Base-by-base conservation (phyloP, 208 protist species). In the Naegleria fowleri region DNA sequence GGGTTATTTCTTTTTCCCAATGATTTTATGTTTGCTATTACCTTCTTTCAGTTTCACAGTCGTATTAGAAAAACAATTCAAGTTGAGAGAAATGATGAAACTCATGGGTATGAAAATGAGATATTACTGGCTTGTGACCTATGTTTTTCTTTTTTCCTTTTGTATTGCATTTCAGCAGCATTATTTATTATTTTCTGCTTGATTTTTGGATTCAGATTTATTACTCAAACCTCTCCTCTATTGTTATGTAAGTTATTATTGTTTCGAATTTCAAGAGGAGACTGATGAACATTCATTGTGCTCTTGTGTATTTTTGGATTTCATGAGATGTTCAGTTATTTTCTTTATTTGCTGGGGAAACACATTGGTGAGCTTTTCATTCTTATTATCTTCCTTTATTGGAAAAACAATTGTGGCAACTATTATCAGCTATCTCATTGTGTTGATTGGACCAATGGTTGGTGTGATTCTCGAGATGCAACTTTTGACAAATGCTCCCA, bases 21-120 rank as follows among this genome's bases (percentile, higher is more conserved):
- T 89, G 13, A 40, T 89, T 40, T 67, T 89, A 5, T 67, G 39
- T 33, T n/a, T 89, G 16, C 19, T 40, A 40, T 40, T 89, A 25
- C 86, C 86, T 38, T 59, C 48, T 29, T 91, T 91, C 13, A 41
- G 29, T 5, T 86, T 48, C 25, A 87, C 55, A 29, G 43, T 91
- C 43, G 89, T 91, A 19, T 91, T 91, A 5, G 89, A 91, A n/a
- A 91, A 91, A 67, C 15, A 91, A 67, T 41, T 19, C 15, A 91
- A 91, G 25, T 41, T 91, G 29, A 91, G 89, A 75, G 83, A 91
- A 59, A 91, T 91, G 89, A 91, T 91, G 89, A 91, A 91, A 43
- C 25, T 91, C 11, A 91, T 91, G 89, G 89, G 89, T 19, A 86
- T 91, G 89, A 86, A 87, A 13, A 41, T 52, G 13, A 25, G 11